Base-by-base conservation (phyloP, 140 eudicot genomes). In the Oenanthe javanica region DNA sequence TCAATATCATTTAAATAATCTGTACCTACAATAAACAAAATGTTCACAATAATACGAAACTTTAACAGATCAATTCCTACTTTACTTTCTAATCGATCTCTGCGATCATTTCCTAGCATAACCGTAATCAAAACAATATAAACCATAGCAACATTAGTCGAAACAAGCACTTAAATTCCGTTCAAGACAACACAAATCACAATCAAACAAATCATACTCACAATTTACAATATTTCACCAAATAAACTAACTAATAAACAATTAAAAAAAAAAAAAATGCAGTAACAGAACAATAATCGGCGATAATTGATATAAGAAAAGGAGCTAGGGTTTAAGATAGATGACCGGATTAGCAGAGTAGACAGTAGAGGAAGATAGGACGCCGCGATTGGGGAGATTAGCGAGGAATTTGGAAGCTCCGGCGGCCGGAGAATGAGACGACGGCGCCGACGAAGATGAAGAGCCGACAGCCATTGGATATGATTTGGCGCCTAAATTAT, bases 321-420 rank as follows among this genome's bases (percentile, higher is more conserved):
- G 2, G 0, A 55, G 43, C 7, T n/a, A 82, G 79, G 82, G 82
- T 77, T 81, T 72, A 57, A 1, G 13, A 51, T 9, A 31, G 10
- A 27, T 80, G 7, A 84, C 91, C 86, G 81, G 86, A 76, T 83
- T 81, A 15, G 87, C 74, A 72, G 91, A 88, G 40, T 75, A 31
- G 70, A 86, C 81, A 69, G 83, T 79, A 78, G 91, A 88, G 36
- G 91, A 88, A 46, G 91, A 81, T 69, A 88, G 77, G 85, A 82
- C 81, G 75, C 91, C 91, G 71, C 91, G 91, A 80, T 89, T 86
- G 59, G 89, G 91, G 45, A 88, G 91, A 87, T 82, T 80, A 52
- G 80, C 77, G 42, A 88, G 87, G 69, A 79, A 84, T 67, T 82
- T 79, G 31, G 89, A 81, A 21, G 89, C 82, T 1, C 86, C 84